Percentiles rank a stretch among this genome's conserved stretches.
Evolutionary conservation across 2,329 filamentous ascomycete genomes (phyloP).

Genomic region (Aspergillus sp.): DNA sequence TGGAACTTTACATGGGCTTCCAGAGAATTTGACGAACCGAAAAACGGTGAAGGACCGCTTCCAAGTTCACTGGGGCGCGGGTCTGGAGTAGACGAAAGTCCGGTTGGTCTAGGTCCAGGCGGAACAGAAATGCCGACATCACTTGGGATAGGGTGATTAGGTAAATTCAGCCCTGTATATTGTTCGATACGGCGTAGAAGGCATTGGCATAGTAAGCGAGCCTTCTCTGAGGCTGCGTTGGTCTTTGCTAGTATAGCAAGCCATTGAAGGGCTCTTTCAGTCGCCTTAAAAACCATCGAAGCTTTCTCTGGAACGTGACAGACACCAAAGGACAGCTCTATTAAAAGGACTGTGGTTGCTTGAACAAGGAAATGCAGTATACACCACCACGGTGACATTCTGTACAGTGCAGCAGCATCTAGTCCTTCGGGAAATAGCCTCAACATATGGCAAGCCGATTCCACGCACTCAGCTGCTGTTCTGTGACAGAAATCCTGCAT

Average conservation of each 20-base stretch:
- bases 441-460: slow-evolving; percentile 45
- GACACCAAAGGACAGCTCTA: slow-evolving; percentile 46
- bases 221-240: slow-evolving; percentile 33
- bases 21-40: not conserved
- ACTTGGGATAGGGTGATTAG: slow-evolving; percentile 17
- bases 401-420: slow-evolving; percentile 40
- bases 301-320: slow-evolving; percentile 48
- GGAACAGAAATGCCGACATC: not conserved
- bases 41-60: not conserved
- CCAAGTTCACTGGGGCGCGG: not conserved
- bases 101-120: not conserved
- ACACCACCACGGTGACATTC: slow-evolving; percentile 48
- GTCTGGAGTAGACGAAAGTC: not conserved
- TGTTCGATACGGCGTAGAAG: slow-evolving; percentile 39
- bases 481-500: slow-evolving; percentile 41
- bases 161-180: slow-evolving; percentile 32
- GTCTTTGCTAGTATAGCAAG: slow-evolving; percentile 34
- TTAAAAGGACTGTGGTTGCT: slow-evolving; percentile 45
- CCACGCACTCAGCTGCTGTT: slow-evolving; percentile 45
- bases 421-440: slow-evolving; percentile 44
- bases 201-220: slow-evolving; percentile 40
- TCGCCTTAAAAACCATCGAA: slow-evolving; percentile 36
- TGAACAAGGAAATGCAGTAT: slow-evolving; percentile 50
- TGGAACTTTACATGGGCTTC: slow-evolving; percentile 7
- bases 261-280: slow-evolving; percentile 41